These are phyloP conservation scores for Bonia amplexicaulis DNA, from an alignment of 176 grass and related monocot species.

Conservation along the genomic window DNA sequence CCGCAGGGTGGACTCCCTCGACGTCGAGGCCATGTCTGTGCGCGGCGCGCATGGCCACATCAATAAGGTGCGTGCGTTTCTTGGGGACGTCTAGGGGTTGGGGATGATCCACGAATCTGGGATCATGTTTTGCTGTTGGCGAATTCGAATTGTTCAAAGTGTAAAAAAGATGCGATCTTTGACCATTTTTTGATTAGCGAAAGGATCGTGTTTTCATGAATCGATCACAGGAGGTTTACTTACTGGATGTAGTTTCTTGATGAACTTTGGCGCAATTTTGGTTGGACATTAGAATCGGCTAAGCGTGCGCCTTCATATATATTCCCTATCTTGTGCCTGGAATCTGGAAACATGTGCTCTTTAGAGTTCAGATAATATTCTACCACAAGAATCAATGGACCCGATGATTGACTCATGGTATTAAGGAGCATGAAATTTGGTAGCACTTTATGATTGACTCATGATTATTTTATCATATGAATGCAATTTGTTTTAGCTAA, in stretches of 20 bases:
- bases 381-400: background rate
- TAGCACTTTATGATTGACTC: no score
- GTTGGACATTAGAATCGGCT: background rate
- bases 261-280: no score
- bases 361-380: background rate
- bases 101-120: background rate
- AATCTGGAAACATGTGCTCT: background rate
- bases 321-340: background rate
- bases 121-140: background rate
- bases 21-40: constrained; percentile 85
- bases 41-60: constrained; percentile 47
- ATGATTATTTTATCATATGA: no score
- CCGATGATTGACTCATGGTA: constrained; percentile 23
- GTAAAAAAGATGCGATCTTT: background rate
- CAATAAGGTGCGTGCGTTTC: constrained; percentile 41
- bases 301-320: background rate
- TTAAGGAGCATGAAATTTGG: no score
- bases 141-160: background rate
- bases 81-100: background rate
- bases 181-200: background rate
- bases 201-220: background rate
- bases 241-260: background rate
- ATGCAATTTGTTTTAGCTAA: no score
- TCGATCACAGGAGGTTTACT: background rate
- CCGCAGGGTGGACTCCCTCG: constrained; percentile 72